Conservation (phyloP, 1,139 yeast species). For the Arxiozyma telluris region DNA sequence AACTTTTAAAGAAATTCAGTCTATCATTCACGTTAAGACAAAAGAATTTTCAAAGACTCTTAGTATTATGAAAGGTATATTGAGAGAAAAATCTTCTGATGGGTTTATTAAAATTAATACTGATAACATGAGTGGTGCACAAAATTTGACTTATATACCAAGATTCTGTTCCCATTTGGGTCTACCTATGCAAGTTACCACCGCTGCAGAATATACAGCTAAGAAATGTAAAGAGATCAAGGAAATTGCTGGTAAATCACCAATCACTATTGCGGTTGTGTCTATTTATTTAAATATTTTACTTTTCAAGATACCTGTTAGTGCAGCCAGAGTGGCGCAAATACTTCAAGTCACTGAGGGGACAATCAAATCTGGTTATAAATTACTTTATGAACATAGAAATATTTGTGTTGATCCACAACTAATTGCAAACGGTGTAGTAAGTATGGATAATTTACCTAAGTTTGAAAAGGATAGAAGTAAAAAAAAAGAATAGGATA, state of each 20-base stretch:
- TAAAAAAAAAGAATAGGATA: constrained; percentile 8
- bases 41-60: constrained; percentile 89
- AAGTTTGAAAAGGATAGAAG: constrained; percentile 31
- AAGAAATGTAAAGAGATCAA: constrained; percentile 84
- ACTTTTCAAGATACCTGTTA: constrained; percentile 57
- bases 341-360: constrained; percentile 98
- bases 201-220: constrained; percentile 90
- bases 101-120: constrained; percentile 34
- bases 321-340: constrained; percentile 79
- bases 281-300: constrained; percentile 90
- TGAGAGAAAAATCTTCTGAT: constrained; percentile 52
- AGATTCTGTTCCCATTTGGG: constrained; percentile 96
- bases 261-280: constrained; percentile 96
- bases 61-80: constrained; percentile 68
- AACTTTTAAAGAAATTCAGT: constrained; percentile 93
- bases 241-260: constrained; percentile 92
- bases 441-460: constrained; percentile 54
- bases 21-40: constrained; percentile 85
- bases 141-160: constrained; percentile 89
- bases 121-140: constrained; percentile 71
- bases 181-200: constrained; percentile 71
- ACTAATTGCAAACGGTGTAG: constrained; percentile 68
- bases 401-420: constrained; percentile 70
- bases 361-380: constrained; percentile 87
- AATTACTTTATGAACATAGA: constrained; percentile 64